Percentiles rank a stretch among this genome's conserved stretches.
phyloP scores from a whole-genome alignment of 2,329 filamentous ascomycete genomes.

The Alternaria angustiovoidea region DNA sequence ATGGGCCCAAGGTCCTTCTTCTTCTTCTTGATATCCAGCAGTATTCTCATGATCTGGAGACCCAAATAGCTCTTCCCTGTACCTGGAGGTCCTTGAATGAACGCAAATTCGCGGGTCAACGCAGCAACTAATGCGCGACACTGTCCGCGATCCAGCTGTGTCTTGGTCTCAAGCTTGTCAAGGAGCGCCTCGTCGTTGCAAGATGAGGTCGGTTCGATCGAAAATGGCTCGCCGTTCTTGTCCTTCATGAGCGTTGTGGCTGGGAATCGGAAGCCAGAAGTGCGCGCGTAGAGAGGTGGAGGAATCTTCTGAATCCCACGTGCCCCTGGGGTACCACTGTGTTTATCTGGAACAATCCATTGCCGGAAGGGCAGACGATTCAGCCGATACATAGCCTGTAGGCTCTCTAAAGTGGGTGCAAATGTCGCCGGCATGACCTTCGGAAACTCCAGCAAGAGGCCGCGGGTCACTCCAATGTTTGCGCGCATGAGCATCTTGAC shows the following conservation, averaged over 20 bases:
- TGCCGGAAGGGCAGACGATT: slow-evolving; percentile 37
- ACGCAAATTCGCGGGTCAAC: slow-evolving; percentile 62
- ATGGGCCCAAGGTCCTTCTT: slow-evolving; percentile 55
- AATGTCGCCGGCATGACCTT: slow-evolving; percentile 43
- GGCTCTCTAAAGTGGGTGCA: slow-evolving; percentile 34
- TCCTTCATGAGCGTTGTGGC: slow-evolving; percentile 27
- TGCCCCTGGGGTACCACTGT: background rate
- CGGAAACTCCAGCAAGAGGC: slow-evolving; percentile 39
- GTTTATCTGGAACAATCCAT: slow-evolving; percentile 36
- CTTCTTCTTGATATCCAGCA: slow-evolving; percentile 56
- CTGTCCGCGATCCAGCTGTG: slow-evolving; percentile 60
- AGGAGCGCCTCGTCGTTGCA: slow-evolving; percentile 27
- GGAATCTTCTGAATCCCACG: slow-evolving; percentile 26
- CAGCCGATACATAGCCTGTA: slow-evolving; percentile 37
- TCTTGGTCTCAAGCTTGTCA: slow-evolving; percentile 17
- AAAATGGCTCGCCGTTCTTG: background rate
- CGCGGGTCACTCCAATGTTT: slow-evolving; percentile 17
- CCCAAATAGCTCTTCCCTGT: slow-evolving; percentile 73
- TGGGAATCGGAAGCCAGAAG: slow-evolving; percentile 29
- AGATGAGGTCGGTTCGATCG: slow-evolving; percentile 19
- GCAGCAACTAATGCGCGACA: slow-evolving; percentile 62
- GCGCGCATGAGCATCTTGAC: slow-evolving; percentile 24
- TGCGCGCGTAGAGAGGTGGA: slow-evolving; percentile 37
- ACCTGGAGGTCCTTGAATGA: slow-evolving; percentile 75
- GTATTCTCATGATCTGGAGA: slow-evolving; percentile 64